phyloP scores from a whole-genome alignment of 768 basidiomycete species.

The Boletus tylopilopsis region DNA sequence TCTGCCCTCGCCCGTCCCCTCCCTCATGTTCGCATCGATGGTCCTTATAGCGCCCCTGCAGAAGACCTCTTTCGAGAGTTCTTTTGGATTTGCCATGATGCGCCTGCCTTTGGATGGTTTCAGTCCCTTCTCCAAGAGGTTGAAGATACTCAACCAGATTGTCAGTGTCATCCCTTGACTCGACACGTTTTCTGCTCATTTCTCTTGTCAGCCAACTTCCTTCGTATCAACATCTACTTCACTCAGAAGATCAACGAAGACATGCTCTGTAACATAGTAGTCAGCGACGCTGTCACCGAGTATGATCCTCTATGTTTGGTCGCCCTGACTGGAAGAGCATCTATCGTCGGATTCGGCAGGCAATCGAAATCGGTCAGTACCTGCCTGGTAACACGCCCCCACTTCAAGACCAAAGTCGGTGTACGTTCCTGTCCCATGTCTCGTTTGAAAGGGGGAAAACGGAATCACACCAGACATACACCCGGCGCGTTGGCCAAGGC shows the following conservation, averaged over 20 bases:
- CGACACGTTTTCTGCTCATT: slow-evolving; percentile 8
- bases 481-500: slow-evolving; percentile 70
- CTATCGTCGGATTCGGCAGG: slow-evolving; percentile 68
- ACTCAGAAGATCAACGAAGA: slow-evolving; percentile 83
- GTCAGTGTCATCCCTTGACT: slow-evolving; percentile 43
- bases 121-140: slow-evolving; percentile 84
- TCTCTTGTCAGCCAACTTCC: slow-evolving; percentile 75
- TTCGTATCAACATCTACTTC: slow-evolving; percentile 88
- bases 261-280: slow-evolving; percentile 89
- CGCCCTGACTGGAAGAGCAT: slow-evolving; percentile 88
- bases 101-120: slow-evolving; percentile 99
- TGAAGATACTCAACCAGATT: slow-evolving; percentile 84
- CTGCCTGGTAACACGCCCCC: slow-evolving; percentile 68
- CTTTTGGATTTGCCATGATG: slow-evolving; percentile 90
- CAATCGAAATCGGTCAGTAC: slow-evolving; percentile 81
- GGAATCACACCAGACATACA: slow-evolving; percentile 55
- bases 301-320: slow-evolving; percentile 87
- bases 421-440: slow-evolving; percentile 42
- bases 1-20: slow-evolving; percentile 46
- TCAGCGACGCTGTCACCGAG: slow-evolving; percentile 81
- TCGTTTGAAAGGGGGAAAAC: neutral
- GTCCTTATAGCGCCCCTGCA: slow-evolving; percentile 90
- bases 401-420: slow-evolving; percentile 79
- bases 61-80: slow-evolving; percentile 92
- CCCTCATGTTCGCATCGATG: slow-evolving; percentile 76